Conservation (phyloP, 2,329 filamentous ascomycete genomes). For the Diplocarpon mali region DNA sequence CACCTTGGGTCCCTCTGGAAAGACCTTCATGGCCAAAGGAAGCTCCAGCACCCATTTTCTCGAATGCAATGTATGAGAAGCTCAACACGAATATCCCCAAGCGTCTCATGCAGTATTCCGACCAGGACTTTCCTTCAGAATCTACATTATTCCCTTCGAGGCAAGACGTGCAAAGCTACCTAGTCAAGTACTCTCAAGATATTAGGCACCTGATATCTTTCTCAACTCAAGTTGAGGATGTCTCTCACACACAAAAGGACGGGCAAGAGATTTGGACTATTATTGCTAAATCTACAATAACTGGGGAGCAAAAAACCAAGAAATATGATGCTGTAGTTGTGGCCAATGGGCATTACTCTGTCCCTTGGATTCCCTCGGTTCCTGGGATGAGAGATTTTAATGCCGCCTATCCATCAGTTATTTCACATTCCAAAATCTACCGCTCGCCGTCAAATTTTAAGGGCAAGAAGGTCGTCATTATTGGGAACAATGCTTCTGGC, state of each 20-base stretch:
- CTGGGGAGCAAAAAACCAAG: slow-evolving; percentile 12
- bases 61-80: slow-evolving; percentile 73
- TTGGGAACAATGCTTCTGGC: slow-evolving; percentile 78
- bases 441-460: slow-evolving; percentile 51
- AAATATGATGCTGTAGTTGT: slow-evolving; percentile 62
- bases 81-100: slow-evolving; percentile 83
- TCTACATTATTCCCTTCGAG: slow-evolving; percentile 66
- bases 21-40: slow-evolving; percentile 42
- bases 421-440: slow-evolving; percentile 74
- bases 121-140: slow-evolving; percentile 51
- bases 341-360: slow-evolving; percentile 64
- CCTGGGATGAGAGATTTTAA: slow-evolving; percentile 49
- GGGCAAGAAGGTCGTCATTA: slow-evolving; percentile 65
- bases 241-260: slow-evolving; percentile 30
- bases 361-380: slow-evolving; percentile 55
- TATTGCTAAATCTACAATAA: slow-evolving; percentile 19
- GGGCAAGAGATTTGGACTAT: slow-evolving; percentile 45
- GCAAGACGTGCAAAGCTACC: slow-evolving; percentile 59
- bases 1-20: slow-evolving; percentile 50
- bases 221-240: slow-evolving; percentile 55
- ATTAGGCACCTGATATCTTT: slow-evolving; percentile 59
- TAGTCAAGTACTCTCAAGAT: slow-evolving; percentile 55
- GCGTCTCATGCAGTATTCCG: slow-evolving; percentile 68
- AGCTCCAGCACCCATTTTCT: slow-evolving; percentile 42
- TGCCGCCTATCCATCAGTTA: slow-evolving; percentile 42